These are phyloP conservation scores for Trypanosoma melophagium DNA, from an alignment of 208 protist genomes.

Conservation along the genomic window DNA sequence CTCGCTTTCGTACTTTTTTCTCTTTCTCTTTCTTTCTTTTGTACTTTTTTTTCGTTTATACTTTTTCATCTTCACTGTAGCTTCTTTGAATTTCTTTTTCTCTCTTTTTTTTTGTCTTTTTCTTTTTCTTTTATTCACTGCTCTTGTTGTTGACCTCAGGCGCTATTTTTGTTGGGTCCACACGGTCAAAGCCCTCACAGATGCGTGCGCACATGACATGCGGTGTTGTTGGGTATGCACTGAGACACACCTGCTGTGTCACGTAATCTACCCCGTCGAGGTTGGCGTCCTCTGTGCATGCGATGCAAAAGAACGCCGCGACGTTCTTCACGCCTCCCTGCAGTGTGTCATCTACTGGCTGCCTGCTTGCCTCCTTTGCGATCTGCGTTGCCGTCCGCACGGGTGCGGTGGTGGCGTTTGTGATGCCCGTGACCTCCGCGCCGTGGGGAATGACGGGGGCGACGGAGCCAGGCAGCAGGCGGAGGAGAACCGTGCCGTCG, in stretches of 20 bases:
- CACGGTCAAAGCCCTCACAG: slow-evolving; percentile 65
- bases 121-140: slow-evolving; percentile 1
- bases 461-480: slow-evolving; percentile 73
- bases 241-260: slow-evolving; percentile 67
- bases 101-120: not conserved
- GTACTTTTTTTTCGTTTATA: not conserved
- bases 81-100: not conserved
- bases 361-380: slow-evolving; percentile 24
- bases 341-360: slow-evolving; percentile 65
- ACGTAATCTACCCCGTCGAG: slow-evolving; percentile 81
- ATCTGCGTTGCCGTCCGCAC: slow-evolving; percentile 50
- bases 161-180: not conserved
- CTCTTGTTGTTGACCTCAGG: not conserved
- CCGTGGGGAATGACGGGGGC: slow-evolving; percentile 83
- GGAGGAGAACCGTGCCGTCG: slow-evolving; percentile 75
- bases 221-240: slow-evolving; percentile 70
- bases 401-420: slow-evolving; percentile 57
- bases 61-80: not conserved
- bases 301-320: slow-evolving; percentile 73
- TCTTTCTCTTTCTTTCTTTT: not conserved
- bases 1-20: not conserved
- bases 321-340: slow-evolving; percentile 87
- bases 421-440: slow-evolving; percentile 70
- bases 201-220: slow-evolving; percentile 81
- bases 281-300: slow-evolving; percentile 80